Base-by-base conservation (phyloP, 371 early-diverging fungal genomes). In the Mortierella sp. region DNA sequence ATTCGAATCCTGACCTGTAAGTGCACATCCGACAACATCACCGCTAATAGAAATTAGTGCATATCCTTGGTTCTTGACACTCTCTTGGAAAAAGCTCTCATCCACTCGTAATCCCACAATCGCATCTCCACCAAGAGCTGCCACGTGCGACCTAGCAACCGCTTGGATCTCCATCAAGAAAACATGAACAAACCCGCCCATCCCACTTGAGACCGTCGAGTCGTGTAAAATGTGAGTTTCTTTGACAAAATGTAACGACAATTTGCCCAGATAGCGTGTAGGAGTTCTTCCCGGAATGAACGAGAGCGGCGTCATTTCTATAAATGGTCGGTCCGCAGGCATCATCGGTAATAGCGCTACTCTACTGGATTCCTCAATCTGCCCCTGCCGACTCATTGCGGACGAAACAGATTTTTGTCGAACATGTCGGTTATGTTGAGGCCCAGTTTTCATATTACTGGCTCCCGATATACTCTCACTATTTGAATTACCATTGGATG, bases 211-310 rank as follows among this genome's bases (percentile, higher is more conserved):
- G 2, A 83, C 86, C 33, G 83, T 86, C 57, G 76, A 41, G 57
- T 89, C 90, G 60, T 86, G 86, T 28, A 83, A 58, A 58, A 90
- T 84, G 41, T 86, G 86, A 3, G 88, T 83, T 69, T 94, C 94
- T 58, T 93, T 92, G 47, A 94, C 89, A 76, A 94, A 94, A 68
- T 94, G 94, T 24, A 94, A 84, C 0, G 91, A 90, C 0, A 94
- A 68, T 15, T 90, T 87, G 33, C 94, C 94, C 36, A 94, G 76
- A 58, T 89, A 85, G 19, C 85, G 84, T 7, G 81, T 83, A 28
- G 88, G 83, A 3, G 67, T 69, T 16, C 84, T 68, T 33, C 85
- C 80, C 4, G 93, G 94, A 50, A 94, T 70, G 63, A 83, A 86
- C 33, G 90, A 86, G 5, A 92, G 78, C 2, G 92, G 83, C 4